Base-by-base conservation (phyloP, 1,284 basidiomycete genomes). In the Lentinus polychrous region DNA sequence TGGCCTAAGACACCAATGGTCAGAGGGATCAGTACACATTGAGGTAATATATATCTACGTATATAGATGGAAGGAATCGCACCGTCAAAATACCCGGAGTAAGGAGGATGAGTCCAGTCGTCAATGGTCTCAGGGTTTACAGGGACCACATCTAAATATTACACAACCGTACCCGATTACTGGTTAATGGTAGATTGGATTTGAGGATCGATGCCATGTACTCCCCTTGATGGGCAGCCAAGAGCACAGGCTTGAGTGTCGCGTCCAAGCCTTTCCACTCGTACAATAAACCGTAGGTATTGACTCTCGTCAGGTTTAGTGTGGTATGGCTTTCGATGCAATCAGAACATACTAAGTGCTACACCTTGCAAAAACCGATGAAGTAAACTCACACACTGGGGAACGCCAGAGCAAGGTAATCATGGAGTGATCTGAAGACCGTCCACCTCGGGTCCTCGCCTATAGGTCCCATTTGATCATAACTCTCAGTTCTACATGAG, bases 211-310 rank as follows among this genome's bases (percentile, higher is more conserved):
- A 27, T 4, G 10, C 27, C 10, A 5, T 27, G 4, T 10, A 27
- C 27, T 4, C 4, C 4, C 27, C 27, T 72, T 46, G 8, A 59
- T 88, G 85, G 0, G 72, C 82, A 17, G 76, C 73, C 33, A 90
- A 63, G 33, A 88, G 68, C 2, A 86, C 58, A 0, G 86, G 86
- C 60, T 86, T 83, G 51, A 86, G 66, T 5, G 64, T 61, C 1
- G 60, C 40, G 51, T 83, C 70, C 0, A 72, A 71, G 34, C 86
- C 87, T 36, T 70, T 60, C 76, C 82, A 84, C 10, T 75, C 74
- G 56, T 76, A 86, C 1, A 88, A 68, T 14, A 88, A 62, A 0
- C 79, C 86, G 51, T 81, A 80, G 0, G 78, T 77, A 56, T 83
- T 81, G 52, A 89, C 76, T 52, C 76, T 74, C 1, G 73, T 76